Evolutionary conservation across 257 asterid species (phyloP).

Genomic region (Agastache rugosa): DNA sequence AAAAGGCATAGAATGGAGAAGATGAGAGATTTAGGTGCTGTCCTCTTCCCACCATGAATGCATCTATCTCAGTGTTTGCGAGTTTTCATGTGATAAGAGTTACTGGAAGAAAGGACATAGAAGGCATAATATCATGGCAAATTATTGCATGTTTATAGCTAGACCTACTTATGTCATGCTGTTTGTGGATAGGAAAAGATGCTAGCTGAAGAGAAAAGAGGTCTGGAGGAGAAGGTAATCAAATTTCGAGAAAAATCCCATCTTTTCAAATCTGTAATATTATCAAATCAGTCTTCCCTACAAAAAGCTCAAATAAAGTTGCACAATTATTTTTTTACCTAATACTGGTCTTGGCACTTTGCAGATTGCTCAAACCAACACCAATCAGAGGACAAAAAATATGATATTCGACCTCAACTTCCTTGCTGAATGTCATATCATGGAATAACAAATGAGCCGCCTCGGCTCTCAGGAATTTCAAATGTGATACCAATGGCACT

Average conservation of each 20-base stretch:
- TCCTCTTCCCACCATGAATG: neutral
- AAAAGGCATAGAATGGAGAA: neutral
- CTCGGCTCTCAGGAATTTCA: neutral
- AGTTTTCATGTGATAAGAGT: neutral
- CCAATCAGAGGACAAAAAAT: slow-evolving; percentile 13
- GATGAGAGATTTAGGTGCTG: neutral
- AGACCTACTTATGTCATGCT: slow-evolving; percentile 33
- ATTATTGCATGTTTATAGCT: neutral
- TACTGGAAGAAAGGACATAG: neutral
- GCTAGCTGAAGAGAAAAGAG: slow-evolving; percentile 53
- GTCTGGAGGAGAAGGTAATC: slow-evolving; percentile 53
- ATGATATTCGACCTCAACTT: slow-evolving; percentile 38
- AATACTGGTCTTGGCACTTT: neutral
- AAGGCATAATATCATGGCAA: neutral
- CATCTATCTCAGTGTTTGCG: neutral
- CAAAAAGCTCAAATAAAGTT: neutral
- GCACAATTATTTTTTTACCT: neutral
- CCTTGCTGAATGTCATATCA: slow-evolving; percentile 26
- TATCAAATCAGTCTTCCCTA: neutral
- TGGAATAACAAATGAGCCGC: neutral
- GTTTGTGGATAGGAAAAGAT: slow-evolving; percentile 48
- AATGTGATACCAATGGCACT: neutral
- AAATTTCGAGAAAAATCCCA: neutral
- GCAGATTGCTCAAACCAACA: slow-evolving; percentile 36
- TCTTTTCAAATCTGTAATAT: neutral